Base-by-base conservation (phyloP, 2,329 filamentous ascomycete genomes). In the Alternaria gansuensis region DNA sequence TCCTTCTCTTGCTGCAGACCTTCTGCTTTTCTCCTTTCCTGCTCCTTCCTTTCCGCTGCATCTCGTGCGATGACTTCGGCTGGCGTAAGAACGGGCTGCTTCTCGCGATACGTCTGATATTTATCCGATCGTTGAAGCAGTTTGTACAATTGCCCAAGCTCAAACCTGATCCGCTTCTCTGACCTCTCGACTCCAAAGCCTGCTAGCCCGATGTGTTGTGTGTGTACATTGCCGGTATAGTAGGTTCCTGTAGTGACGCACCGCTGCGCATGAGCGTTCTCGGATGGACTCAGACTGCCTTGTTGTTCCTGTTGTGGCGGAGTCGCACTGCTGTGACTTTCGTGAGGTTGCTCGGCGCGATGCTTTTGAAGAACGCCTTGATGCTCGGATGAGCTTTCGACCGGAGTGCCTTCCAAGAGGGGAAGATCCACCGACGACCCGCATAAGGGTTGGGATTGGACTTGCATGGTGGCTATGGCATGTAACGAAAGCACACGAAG, bases 81-180 rank as follows among this genome's bases (percentile, higher is more conserved):
- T 4, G 43, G 51, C 4, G 64, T 66, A 23, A 70, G 40, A 5
- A 59, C 66, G 2, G 76, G 74, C 56, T 82, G 80, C 17, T 78
- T 74, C 28, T 75, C 70, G 13, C 82, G 75, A 64, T 83, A 83
- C 64, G 81, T 82, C 52, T 72, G 74, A 60, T 82, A 83, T 37
- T 73, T 73, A 8, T 80, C 78, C 17, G 76, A 81, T 29, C 63
- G 65, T 23, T 67, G 56, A 21, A 79, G 61, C 37, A 71, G 50
- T n/a, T 55, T 52, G 60, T 70, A 70, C n/a, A 79, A 53, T 40
- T 63, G 67, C 36, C 63, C 66, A n/a, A 68, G 65, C 43, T 77
- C 68, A 37, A 62, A 56, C 21, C 70, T 63, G 51, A 77, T 69
- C 45, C 75, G 67, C 8, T 65, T 67, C 41, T 76, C 72, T 0